Base-by-base conservation (phyloP, 257 asterid genomes). In the Verbascum thapsus region DNA sequence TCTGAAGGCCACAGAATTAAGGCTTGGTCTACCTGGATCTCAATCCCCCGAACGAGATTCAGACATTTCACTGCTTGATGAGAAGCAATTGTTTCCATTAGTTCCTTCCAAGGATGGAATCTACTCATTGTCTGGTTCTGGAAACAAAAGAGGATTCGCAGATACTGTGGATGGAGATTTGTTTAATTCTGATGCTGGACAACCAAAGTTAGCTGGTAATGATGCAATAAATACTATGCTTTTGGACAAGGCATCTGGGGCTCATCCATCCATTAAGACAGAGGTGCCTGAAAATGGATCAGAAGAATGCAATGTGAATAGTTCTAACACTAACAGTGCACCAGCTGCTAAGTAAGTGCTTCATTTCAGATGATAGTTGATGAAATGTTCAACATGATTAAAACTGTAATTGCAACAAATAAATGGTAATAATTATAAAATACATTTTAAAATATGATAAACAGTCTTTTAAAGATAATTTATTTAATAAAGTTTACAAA, bases 101-200 rank as follows among this genome's bases (percentile, higher is more conserved):
- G 78, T 68, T 59, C 91, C 91, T 9, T 43, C 62, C 53, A 76
- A 76, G 45, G 85, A 80, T 53, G 63, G 69, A 15, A 54, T 57
- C 70, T 67, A 34, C 49, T 50, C 13, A 0, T 60, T 64, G 8
- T 55, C 66, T 44, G 82, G 77, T 58, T 73, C 85, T 0, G 95
- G 95, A 44, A 86, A 78, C 76, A 86, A 86, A 80, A 70, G 95
- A 73, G 95, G 88, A 34, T 86, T 86, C 61, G 72, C 95, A 45
- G 95, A 86, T 47, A 81, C 87, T 53, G 78, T 86, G 88, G 76
- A 83, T 58, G 88, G 72, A 59, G 74, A 71, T 65, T 65, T 68
- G 35, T 22, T 8, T 48, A 26, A 26, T 16, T 37, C 13, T 58
- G 35, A 15, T 39, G 44, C 19, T 56, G 50, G 53, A 60, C 58